These are phyloP conservation scores for Populus deltoides DNA, from an alignment of 345 rosid genomes.

Conservation along the genomic window DNA sequence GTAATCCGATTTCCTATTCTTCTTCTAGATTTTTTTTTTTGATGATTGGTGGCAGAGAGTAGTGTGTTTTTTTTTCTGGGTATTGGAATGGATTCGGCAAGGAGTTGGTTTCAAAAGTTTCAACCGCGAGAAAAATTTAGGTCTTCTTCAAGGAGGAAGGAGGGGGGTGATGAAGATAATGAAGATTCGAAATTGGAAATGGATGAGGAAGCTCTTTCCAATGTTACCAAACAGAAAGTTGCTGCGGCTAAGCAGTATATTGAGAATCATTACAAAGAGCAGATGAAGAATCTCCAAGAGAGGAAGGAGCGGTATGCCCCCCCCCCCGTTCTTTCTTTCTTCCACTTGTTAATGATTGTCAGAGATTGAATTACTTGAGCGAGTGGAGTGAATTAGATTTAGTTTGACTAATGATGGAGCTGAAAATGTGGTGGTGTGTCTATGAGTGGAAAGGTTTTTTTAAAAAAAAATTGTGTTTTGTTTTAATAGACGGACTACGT, in stretches of 20 bases:
- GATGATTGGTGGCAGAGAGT: background rate
- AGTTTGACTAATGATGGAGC: background rate
- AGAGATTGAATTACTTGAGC: background rate
- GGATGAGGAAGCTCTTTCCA: slow-evolving; percentile 17
- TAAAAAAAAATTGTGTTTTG: background rate
- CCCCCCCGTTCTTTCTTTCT: background rate
- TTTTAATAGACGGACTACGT: slow-evolving; percentile 48
- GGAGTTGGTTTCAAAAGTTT: slow-evolving; percentile 72
- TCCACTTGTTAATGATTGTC: background rate
- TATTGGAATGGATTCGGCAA: slow-evolving; percentile 61
- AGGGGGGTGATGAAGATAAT: background rate
- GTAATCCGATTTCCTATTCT: too few relatives aligned
- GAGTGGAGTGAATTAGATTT: background rate
- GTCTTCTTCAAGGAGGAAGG: slow-evolving; percentile 17
- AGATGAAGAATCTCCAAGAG: slow-evolving; percentile 76
- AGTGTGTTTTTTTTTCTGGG: background rate
- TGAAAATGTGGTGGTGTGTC: background rate
- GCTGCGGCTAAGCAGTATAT: slow-evolving; percentile 91
- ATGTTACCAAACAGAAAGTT: slow-evolving; percentile 61
- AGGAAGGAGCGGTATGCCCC: slow-evolving; percentile 61
- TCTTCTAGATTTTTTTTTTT: background rate
- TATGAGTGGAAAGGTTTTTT: background rate
- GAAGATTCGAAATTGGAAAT: background rate
- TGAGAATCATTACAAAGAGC: slow-evolving; percentile 85
- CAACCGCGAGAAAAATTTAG: slow-evolving; percentile 57